Conservation (phyloP, 179 eudicot species). For the Silene vulgaris region DNA sequence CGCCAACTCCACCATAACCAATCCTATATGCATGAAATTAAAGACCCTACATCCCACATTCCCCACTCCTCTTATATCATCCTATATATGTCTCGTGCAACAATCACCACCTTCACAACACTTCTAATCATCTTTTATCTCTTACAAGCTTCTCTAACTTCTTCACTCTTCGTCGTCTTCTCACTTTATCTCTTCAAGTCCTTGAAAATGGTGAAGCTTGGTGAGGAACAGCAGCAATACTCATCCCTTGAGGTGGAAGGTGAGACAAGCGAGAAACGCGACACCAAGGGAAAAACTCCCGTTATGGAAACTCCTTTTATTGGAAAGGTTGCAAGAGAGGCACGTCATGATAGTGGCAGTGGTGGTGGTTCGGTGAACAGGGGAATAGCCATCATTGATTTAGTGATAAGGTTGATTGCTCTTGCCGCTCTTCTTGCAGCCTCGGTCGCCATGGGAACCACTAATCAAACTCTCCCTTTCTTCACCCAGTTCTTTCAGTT, state of each 20-base stretch:
- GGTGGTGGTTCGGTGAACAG: constrained; percentile 34
- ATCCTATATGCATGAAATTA: not conserved
- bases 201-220: constrained; percentile 22
- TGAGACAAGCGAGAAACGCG: constrained; percentile 13
- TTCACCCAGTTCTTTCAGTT: constrained; percentile 86
- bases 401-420: constrained; percentile 58
- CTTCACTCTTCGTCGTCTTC: no score
- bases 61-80: no score
- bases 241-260: constrained; percentile 30
- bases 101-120: constrained; percentile 16
- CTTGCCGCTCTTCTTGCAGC: constrained; percentile 67
- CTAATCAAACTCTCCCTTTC: constrained; percentile 76
- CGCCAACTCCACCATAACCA: constrained; percentile 17
- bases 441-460: constrained; percentile 69
- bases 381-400: constrained; percentile 61
- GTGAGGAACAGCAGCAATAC: constrained; percentile 13
- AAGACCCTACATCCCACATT: no score
- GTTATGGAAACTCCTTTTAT: constrained; percentile 38
- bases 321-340: constrained; percentile 26
- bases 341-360: not conserved
- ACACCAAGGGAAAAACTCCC: constrained; percentile 33
- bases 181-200: not conserved
- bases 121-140: not conserved
- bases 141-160: not conserved
- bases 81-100: constrained; percentile 14